phyloP scores from a whole-genome alignment of 2,329 filamentous ascomycete genomes.

The Venturia asperata region DNA sequence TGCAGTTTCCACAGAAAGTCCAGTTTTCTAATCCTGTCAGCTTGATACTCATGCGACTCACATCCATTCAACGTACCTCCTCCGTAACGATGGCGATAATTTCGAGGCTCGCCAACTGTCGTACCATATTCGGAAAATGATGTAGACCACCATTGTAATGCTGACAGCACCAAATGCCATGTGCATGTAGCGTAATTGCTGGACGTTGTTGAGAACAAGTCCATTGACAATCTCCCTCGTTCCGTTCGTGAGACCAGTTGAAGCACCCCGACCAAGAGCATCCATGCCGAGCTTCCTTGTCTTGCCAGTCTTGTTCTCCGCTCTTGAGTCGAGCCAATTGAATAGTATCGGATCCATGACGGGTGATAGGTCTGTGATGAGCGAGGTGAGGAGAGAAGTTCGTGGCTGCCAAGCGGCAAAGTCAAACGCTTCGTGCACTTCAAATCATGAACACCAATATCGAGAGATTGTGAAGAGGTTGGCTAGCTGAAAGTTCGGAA shows the following conservation, averaged over 20 bases:
- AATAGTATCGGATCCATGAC: neutral
- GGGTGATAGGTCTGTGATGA: neutral
- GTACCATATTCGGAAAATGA: constrained; percentile 32
- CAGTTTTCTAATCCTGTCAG: constrained; percentile 27
- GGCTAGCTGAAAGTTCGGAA: neutral
- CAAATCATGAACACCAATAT: neutral
- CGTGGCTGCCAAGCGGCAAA: neutral
- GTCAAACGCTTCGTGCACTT: neutral
- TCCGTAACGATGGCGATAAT: constrained; percentile 28
- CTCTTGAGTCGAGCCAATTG: neutral
- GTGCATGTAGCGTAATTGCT: constrained; percentile 35
- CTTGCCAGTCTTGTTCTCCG: neutral
- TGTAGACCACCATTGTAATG: constrained; percentile 31
- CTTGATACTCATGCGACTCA: constrained; percentile 15
- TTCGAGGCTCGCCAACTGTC: constrained; percentile 33
- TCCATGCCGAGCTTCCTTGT: neutral
- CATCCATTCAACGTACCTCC: constrained; percentile 26
- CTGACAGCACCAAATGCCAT: constrained; percentile 35
- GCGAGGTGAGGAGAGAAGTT: too few relatives aligned
- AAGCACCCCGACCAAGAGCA: neutral
- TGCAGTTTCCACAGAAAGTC: constrained; percentile 33
- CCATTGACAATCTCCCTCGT: constrained; percentile 27
- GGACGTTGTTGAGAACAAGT: constrained; percentile 33
- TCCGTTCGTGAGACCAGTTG: constrained; percentile 1
- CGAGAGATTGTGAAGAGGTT: neutral